phyloP scores from a whole-genome alignment of 225 moss, liverwort and hornwort genomes.

The Climacium dendroides region DNA sequence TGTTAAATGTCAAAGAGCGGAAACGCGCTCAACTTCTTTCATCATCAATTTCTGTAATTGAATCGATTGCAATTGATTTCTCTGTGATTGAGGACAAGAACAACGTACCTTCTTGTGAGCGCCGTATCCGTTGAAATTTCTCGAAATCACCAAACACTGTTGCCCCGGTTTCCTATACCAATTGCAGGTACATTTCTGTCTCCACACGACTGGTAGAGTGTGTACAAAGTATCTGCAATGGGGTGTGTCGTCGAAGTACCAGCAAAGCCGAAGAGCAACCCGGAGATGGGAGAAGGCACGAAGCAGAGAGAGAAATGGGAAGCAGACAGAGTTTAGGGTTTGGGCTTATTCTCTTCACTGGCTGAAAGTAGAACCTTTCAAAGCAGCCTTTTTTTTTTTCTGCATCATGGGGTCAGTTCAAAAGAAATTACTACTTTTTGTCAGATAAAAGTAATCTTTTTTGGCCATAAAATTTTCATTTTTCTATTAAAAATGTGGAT shows the following conservation, averaged over 20 bases:
- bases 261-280: not conserved
- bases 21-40: not conserved
- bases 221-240: not conserved
- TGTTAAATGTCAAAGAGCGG: not conserved
- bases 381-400: no score
- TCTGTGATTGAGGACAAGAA: not conserved
- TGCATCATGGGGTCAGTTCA: no score
- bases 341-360: not conserved
- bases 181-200: not conserved
- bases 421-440: no score
- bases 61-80: not conserved
- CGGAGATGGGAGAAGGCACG: not conserved
- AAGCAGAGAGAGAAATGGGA: not conserved
- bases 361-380: no score
- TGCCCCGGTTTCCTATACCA: not conserved
- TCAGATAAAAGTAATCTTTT: no score
- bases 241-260: not conserved
- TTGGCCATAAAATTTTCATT: no score
- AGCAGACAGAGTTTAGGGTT: not conserved
- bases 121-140: not conserved
- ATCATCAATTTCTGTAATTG: not conserved
- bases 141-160: not conserved
- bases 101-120: not conserved
- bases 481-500: no score
- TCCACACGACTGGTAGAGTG: not conserved